Conservation (phyloP, 257 asterid species). For the Gardenia jasminoides region DNA sequence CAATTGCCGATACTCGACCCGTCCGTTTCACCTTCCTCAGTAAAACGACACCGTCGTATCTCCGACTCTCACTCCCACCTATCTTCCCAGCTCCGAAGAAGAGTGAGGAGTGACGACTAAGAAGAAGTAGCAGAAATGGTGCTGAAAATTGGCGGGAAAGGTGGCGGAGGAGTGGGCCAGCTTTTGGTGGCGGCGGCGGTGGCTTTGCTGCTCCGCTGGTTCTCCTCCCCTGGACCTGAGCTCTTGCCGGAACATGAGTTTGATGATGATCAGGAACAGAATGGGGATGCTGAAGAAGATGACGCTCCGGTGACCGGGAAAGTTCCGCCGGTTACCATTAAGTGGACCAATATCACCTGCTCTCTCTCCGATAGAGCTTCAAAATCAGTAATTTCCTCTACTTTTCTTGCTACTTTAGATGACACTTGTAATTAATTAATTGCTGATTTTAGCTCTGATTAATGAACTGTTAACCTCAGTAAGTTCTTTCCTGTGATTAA, state of each 20-base stretch:
- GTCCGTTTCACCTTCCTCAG: not conserved
- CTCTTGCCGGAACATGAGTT: constrained; percentile 42
- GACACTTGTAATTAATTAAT: not conserved
- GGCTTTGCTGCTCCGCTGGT: constrained; percentile 71
- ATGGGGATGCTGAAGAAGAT: constrained; percentile 19
- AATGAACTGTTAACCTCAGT: not conserved
- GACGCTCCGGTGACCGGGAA: constrained; percentile 46
- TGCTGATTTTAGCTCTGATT: not conserved
- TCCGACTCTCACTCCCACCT: not conserved
- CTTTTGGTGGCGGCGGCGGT: constrained; percentile 83
- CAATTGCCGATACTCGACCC: not conserved
- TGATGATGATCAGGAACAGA: constrained; percentile 21
- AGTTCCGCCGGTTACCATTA: constrained; percentile 65
- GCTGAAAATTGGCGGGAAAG: constrained; percentile 68
- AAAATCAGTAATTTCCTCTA: constrained; percentile 38
- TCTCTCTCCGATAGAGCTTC: constrained; percentile 72
- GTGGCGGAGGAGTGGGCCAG: constrained; percentile 80
- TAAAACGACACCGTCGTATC: constrained; percentile 18
- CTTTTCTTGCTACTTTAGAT: not conserved
- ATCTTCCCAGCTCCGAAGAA: not conserved
- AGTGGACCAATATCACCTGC: constrained; percentile 77
- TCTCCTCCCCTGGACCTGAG: constrained; percentile 68
- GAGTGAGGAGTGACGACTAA: not conserved
- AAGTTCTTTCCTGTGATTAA: not conserved
- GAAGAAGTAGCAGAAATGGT: constrained; percentile 23